Evolutionary conservation across 495 filamentous ascomycete genomes (phyloP).

Genomic region (Baudoinia panamericana): DNA sequence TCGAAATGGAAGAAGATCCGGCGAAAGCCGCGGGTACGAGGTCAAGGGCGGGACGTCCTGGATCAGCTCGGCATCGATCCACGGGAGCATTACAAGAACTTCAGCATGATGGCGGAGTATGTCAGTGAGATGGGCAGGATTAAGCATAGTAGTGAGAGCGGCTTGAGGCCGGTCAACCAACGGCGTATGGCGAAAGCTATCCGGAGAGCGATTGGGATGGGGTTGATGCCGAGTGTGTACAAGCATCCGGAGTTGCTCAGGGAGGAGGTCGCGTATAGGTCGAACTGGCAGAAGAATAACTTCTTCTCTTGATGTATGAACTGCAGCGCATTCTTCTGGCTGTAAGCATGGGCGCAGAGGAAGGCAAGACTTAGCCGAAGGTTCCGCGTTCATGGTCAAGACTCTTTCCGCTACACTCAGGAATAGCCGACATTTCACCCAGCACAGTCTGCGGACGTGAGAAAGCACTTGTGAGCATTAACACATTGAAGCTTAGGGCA

Average conservation of each 20-base stretch:
- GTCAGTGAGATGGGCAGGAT: conserved; percentile 76
- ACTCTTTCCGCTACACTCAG: too few species aligned
- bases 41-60: conserved; percentile 51
- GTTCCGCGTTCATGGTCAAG: too few species aligned
- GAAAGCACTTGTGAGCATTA: too few species aligned
- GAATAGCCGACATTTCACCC: too few species aligned
- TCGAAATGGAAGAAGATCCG: conserved; percentile 45
- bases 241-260: conserved; percentile 74
- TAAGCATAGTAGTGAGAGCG: conserved; percentile 57
- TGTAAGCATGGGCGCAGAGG: too few species aligned
- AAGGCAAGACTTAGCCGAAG: too few species aligned
- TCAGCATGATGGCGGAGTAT: conserved; percentile 81
- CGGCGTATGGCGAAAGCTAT: conserved; percentile 85
- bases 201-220: conserved; percentile 71
- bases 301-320: too few species aligned
- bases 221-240: conserved; percentile 86
- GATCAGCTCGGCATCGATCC: conserved; percentile 74
- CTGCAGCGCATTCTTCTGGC: too few species aligned
- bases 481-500: too few species aligned
- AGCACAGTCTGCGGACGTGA: too few species aligned
- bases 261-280: conserved; percentile 4
- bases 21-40: conserved; percentile 28
- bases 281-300: too few species aligned
- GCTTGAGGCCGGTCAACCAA: conserved; percentile 79
- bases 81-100: conserved; percentile 82